phyloP scores from a whole-genome alignment of 179 eudicot genomes.

The Beta corolliflora region DNA sequence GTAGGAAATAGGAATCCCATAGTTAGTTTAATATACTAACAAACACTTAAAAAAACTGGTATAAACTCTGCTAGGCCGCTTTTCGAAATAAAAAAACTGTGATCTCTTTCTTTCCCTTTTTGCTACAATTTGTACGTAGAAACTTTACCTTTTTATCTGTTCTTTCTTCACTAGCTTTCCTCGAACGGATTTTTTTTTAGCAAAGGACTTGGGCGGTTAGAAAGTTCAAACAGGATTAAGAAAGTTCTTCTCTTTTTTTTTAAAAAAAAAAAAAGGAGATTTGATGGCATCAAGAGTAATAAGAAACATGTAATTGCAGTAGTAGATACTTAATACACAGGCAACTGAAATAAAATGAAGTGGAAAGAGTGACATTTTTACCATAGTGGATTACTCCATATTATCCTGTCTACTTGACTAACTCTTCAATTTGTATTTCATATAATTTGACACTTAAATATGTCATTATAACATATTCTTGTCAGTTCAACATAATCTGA shows the following conservation, averaged over 20 bases:
- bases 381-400: no score
- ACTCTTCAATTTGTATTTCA: no score
- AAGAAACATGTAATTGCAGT: no score
- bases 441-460: no score
- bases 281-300: no score
- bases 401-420: no score
- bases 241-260: background rate
- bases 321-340: no score
- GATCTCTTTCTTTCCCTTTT: slow-evolving; percentile 7
- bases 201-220: slow-evolving; percentile 13
- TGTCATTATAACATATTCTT: no score
- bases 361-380: no score
- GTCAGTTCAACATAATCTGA: no score
- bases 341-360: no score
- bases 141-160: slow-evolving; percentile 6
- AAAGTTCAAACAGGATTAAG: slow-evolving; percentile 13
- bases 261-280: no score
- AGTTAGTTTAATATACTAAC: background rate
- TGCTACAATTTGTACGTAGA: slow-evolving; percentile 2
- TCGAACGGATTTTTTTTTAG: slow-evolving; percentile 1
- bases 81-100: slow-evolving; percentile 26
- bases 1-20: slow-evolving; percentile 21
- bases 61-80: background rate
- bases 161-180: slow-evolving; percentile 15
- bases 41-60: background rate